A percentile compares a stretch with the other conserved stretches of the same genome.
Evolutionary conservation across 208 protist genomes (phyloP).

Genomic region (Leishmania turanica): DNA sequence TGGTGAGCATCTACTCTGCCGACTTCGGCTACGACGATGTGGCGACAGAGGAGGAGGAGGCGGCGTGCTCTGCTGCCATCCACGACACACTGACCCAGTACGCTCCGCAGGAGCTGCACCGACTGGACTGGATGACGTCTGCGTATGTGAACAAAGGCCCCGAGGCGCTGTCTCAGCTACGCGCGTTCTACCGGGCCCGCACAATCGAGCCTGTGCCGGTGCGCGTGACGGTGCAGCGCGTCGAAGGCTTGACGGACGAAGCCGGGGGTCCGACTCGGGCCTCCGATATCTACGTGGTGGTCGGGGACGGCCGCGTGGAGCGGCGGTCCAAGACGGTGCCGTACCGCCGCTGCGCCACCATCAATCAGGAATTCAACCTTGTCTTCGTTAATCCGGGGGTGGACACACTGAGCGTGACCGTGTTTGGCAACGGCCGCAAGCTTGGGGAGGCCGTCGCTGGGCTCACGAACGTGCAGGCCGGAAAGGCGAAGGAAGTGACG

Average conservation of each 20-base stretch:
- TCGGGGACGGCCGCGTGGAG: constrained; percentile 38
- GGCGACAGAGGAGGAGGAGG: constrained; percentile 54
- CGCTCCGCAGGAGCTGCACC: constrained; percentile 76
- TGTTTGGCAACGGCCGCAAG: constrained; percentile 55
- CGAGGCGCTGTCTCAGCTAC: constrained; percentile 21
- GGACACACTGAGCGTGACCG: constrained; percentile 45
- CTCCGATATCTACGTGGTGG: constrained; percentile 54
- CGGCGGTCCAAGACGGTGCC: constrained; percentile 28
- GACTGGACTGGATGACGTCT: constrained; percentile 69
- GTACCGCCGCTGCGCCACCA: constrained; percentile 55
- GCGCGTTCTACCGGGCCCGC: constrained; percentile 14
- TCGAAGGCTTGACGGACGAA: constrained; percentile 49
- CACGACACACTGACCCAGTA: constrained; percentile 56
- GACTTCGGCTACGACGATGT: constrained; percentile 56
- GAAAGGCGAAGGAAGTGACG: constrained; percentile 52
- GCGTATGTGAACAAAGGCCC: constrained; percentile 24
- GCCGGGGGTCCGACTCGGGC: constrained; percentile 43
- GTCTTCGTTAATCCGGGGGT: constrained; percentile 36
- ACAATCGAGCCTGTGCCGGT: constrained; percentile 37
- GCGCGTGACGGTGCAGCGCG: constrained; percentile 49
- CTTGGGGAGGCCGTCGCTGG: constrained; percentile 65
- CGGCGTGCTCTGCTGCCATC: constrained; percentile 53
- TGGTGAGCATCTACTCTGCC: constrained; percentile 74
- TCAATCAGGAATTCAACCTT: constrained; percentile 63
- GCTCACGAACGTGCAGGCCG: constrained; percentile 56